Evolutionary conservation across 1,284 basidiomycete genomes (phyloP).

Genomic region (Malassezia slooffiae): DNA sequence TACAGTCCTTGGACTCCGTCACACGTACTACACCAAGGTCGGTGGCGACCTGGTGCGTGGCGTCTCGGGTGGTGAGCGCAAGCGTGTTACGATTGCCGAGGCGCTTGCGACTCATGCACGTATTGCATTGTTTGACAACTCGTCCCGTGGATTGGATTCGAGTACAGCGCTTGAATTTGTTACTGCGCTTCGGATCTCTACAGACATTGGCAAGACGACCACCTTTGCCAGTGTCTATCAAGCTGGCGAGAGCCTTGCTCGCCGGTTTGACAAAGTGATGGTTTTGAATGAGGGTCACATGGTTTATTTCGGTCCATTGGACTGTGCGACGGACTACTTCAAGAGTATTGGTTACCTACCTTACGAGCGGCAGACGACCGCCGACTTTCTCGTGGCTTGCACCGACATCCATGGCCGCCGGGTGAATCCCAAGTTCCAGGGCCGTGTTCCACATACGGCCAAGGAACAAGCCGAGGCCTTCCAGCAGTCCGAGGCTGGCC

Average conservation of each 20-base stretch:
- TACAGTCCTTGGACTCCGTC: slow-evolving; percentile 41
- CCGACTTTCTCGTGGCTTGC: slow-evolving; percentile 48
- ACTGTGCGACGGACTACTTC: slow-evolving; percentile 60
- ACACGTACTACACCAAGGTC: slow-evolving; percentile 29
- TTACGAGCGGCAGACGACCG: slow-evolving; percentile 58
- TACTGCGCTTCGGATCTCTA: slow-evolving; percentile 47
- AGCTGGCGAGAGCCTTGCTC: slow-evolving; percentile 54
- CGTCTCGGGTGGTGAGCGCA: slow-evolving; percentile 40
- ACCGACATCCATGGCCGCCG: slow-evolving; percentile 65
- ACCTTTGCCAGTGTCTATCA: slow-evolving; percentile 51
- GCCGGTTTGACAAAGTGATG: slow-evolving; percentile 41
- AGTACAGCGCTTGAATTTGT: slow-evolving; percentile 29
- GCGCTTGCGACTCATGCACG: slow-evolving; percentile 48
- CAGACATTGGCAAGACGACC: slow-evolving; percentile 34
- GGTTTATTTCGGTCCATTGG: slow-evolving; percentile 66
- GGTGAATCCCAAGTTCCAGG: slow-evolving; percentile 21
- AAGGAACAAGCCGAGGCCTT: slow-evolving; percentile 22
- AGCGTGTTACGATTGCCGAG: slow-evolving; percentile 32
- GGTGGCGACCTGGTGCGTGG: slow-evolving; percentile 47
- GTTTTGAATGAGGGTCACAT: slow-evolving; percentile 69
- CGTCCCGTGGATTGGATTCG: slow-evolving; percentile 44
- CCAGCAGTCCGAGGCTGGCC: slow-evolving; percentile 18
- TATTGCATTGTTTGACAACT: slow-evolving; percentile 47
- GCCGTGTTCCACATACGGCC: slow-evolving; percentile 19
- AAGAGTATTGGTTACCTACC: slow-evolving; percentile 62